Evolutionary conservation across 495 filamentous ascomycete genomes (phyloP).

Genomic region (Trichoderma reesei): DNA sequence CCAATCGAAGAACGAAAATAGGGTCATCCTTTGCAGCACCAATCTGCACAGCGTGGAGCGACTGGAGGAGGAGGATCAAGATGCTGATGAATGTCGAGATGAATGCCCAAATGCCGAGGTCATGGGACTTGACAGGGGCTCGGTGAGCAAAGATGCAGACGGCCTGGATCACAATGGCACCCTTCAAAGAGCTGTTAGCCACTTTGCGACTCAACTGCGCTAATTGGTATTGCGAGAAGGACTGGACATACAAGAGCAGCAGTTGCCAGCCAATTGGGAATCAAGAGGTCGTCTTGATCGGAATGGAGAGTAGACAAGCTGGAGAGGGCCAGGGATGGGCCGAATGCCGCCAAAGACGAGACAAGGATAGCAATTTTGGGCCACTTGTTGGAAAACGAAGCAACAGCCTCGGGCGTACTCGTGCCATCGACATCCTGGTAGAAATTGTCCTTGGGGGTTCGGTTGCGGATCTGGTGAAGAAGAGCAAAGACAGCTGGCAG

Average conservation of each 20-base stretch:
- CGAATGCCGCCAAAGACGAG: constrained; percentile 35
- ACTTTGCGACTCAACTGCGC: neutral
- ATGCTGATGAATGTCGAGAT: constrained; percentile 32
- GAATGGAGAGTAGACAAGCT: constrained; percentile 29
- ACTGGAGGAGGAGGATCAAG: constrained; percentile 30
- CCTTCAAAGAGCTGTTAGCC: constrained; percentile 17
- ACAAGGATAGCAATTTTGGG: constrained; percentile 37
- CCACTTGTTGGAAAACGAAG: constrained; percentile 39
- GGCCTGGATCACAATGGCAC: constrained; percentile 38
- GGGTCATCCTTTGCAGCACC: constrained; percentile 2
- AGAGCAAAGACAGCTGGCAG: constrained; percentile 26
- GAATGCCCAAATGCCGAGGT: constrained; percentile 36
- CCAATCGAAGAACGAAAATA: constrained; percentile 26
- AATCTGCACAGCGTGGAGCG: constrained; percentile 15
- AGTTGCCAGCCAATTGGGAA: constrained; percentile 33
- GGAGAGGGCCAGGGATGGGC: constrained; percentile 33
- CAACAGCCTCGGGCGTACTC: constrained; percentile 46
- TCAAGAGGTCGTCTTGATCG: constrained; percentile 17
- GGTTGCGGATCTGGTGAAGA: constrained; percentile 20
- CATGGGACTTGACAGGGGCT: constrained; percentile 35
- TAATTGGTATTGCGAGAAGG: neutral
- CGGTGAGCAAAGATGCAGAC: constrained; percentile 31
- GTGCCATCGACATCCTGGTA: constrained; percentile 57
- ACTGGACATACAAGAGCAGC: constrained; percentile 36
- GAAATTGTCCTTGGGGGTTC: constrained; percentile 25